phyloP scores from a whole-genome alignment of 108 stramenopile genomes.

The Nannochloropsis gaditana region DNA sequence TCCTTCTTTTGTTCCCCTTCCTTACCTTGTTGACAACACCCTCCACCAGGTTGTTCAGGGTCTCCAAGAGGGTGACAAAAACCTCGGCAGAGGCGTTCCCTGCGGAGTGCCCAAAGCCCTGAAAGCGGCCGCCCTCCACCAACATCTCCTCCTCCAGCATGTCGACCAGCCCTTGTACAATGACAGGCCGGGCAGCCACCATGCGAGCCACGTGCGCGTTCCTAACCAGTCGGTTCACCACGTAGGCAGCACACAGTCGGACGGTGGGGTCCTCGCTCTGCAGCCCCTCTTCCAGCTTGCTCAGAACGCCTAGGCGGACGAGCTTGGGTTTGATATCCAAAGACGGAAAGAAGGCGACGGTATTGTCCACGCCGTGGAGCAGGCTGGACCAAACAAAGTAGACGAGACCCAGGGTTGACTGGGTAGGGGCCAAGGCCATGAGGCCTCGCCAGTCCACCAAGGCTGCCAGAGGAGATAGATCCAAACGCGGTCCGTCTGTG shows the following conservation, averaged over 20 bases:
- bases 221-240: conserved; percentile 16
- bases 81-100: background rate
- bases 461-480: background rate
- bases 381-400: background rate
- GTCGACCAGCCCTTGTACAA: background rate
- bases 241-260: background rate
- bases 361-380: conserved; percentile 5
- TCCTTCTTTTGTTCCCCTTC: background rate
- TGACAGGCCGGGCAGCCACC: background rate
- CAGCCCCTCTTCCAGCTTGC: conserved; percentile 10
- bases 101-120: background rate
- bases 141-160: background rate
- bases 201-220: background rate
- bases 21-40: background rate
- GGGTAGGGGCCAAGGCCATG: background rate
- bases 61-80: background rate
- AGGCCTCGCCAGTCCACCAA: background rate
- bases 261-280: background rate
- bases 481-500: conserved; percentile 6
- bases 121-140: background rate
- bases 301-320: background rate
- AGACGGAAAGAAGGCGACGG: background rate
- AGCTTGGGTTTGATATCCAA: background rate
- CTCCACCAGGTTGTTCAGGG: background rate
- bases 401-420: background rate